A percentile compares a stretch with the other conserved stretches of the same genome.
Evolutionary conservation across 2,329 filamentous ascomycete species (phyloP).

Genomic region (Magnaporthiopsis incrustans): DNA sequence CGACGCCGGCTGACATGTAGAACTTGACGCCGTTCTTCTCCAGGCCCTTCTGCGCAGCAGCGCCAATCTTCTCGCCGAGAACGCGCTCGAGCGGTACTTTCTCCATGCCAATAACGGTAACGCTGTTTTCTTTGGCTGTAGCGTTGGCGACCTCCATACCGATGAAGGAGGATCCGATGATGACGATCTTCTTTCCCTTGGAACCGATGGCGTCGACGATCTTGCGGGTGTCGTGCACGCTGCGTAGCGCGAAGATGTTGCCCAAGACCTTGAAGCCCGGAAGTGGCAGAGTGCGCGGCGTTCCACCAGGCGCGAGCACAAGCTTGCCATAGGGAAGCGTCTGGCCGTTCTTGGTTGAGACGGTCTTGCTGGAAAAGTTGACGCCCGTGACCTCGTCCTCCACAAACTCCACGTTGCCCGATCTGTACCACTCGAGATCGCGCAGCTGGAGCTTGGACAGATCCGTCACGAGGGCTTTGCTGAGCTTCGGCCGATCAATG

Average conservation of each 20-base stretch:
- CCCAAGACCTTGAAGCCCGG: conserved; percentile 77
- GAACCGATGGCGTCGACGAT: conserved; percentile 74
- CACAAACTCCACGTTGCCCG: conserved; percentile 48
- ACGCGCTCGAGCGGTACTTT: conserved; percentile 76
- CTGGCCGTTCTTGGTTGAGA: conserved; percentile 66
- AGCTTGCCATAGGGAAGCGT: conserved; percentile 78
- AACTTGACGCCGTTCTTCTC: conserved; percentile 89
- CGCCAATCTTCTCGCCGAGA: conserved; percentile 73
- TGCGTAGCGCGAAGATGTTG: conserved; percentile 82
- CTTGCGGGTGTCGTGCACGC: conserved; percentile 64
- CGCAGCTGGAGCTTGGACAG: conserved; percentile 69
- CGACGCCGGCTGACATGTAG: conserved; percentile 70
- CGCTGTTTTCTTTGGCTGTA: conserved; percentile 67
- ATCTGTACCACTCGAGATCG: conserved; percentile 68
- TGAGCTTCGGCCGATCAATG: conserved; percentile 91
- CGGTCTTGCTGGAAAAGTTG: conserved; percentile 65
- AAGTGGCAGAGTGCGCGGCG: conserved; percentile 66
- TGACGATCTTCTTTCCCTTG: conserved; percentile 82
- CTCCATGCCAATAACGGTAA: conserved; percentile 86
- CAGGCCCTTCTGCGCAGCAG: conserved; percentile 68
- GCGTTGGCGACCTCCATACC: conserved; percentile 96
- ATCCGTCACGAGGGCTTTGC: conserved; percentile 85
- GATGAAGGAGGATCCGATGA: conserved; percentile 92
- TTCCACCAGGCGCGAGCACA: conserved; percentile 81
- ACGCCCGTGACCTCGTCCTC: conserved; percentile 61